Evolutionary conservation across 2,329 filamentous ascomycete genomes (phyloP).

Genomic region (Colletotrichum liaoningense): DNA sequence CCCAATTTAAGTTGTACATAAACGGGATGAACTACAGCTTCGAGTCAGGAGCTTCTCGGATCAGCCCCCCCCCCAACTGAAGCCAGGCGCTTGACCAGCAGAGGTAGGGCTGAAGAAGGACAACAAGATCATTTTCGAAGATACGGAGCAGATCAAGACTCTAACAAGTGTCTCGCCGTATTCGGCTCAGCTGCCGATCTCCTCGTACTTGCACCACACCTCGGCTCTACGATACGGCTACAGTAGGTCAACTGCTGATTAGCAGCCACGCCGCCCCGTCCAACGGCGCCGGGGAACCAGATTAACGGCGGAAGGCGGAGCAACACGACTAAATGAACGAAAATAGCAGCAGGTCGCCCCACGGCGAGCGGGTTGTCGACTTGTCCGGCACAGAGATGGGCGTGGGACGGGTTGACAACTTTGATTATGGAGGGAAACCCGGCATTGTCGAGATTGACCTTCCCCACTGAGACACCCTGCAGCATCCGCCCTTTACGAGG

Average conservation of each 20-base stretch:
- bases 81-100: neutral
- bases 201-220: neutral
- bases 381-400: neutral
- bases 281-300: neutral
- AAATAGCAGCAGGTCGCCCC: constrained; percentile 20
- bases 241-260: neutral
- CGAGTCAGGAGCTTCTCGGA: neutral
- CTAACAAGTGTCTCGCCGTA: neutral
- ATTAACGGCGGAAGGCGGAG: neutral
- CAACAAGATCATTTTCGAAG: neutral
- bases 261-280: neutral
- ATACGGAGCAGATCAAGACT: neutral
- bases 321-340: neutral
- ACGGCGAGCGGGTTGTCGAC: constrained; percentile 4
- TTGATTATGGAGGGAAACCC: neutral
- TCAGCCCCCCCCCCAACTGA: neutral
- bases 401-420: no score
- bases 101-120: neutral
- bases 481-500: constrained; percentile 13
- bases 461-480: constrained; percentile 7
- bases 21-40: neutral
- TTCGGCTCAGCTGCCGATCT: neutral
- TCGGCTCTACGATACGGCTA: neutral
- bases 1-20: neutral
- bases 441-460: constrained; percentile 19